These are phyloP conservation scores for Dryas octopetala DNA, from an alignment of 306 rosid genomes.

Conservation along the genomic window DNA sequence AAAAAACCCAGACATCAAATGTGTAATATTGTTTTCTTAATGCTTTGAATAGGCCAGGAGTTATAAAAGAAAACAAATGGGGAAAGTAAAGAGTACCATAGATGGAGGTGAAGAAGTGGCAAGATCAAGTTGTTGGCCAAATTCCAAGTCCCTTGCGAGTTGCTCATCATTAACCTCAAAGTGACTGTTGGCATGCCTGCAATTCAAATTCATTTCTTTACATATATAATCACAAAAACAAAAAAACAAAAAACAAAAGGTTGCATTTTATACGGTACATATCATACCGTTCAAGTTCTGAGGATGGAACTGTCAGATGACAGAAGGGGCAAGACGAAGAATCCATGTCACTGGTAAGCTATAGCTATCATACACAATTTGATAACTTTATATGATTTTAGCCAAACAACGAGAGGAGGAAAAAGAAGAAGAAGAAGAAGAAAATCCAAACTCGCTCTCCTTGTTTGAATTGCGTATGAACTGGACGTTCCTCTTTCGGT, in stretches of 20 bases:
- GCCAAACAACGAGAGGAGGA: background rate
- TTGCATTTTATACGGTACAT: background rate
- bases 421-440: background rate
- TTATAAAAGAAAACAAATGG: no score
- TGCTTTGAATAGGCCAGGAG: background rate
- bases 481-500: background rate
- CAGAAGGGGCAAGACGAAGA: slow-evolving; percentile 55
- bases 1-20: background rate
- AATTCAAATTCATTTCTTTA: background rate
- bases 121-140: slow-evolving; percentile 42
- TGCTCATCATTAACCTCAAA: slow-evolving; percentile 41
- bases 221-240: background rate
- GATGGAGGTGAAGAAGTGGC: slow-evolving; percentile 31
- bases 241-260: background rate
- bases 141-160: slow-evolving; percentile 35
- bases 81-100: slow-evolving; percentile 20
- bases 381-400: background rate
- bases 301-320: slow-evolving; percentile 36
- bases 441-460: background rate
- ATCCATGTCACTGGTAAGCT: slow-evolving; percentile 23
- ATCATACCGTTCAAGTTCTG: slow-evolving; percentile 49
- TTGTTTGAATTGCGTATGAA: background rate
- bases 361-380: background rate
- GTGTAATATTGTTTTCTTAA: background rate
- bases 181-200: slow-evolving; percentile 71